Base-by-base conservation (phyloP, 495 filamentous ascomycete genomes). In the Saxophila tyrrhenica region DNA sequence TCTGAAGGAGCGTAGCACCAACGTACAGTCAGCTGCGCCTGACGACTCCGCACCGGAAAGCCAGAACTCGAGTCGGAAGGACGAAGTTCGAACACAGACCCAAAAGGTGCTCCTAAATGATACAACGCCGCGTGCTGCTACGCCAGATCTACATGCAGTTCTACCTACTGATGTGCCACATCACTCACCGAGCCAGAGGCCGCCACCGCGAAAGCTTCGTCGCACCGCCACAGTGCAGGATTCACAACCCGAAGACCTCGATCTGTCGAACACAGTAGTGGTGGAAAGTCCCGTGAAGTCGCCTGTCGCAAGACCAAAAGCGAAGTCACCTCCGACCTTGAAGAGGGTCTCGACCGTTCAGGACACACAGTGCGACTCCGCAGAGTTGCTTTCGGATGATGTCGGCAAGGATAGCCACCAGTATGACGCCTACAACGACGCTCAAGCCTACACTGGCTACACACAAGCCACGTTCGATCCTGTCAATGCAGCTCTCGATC, bases 401-500 rank as follows among this genome's bases (percentile, higher is more conserved):
- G 29, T 19, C 9, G 48, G 19, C 19, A 9, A 11, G 20, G 19
- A 46, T 46, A 22, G 41, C 41, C 7, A 44, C 41, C 7, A 21
- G 3, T 17, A 35, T 44, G n/a, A 5, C 41, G 15, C 17, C 41
- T 16, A 45, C 39, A 15, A 9, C 17, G 39, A 46, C 17, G 5
- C 15, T 20, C 43, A 22, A 3, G 25, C n/a, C 2, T 22, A 35
- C 23, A 35, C 42, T 39, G 38, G 25, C 48, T 21, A 48, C 2
- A 24, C 48, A 24, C 51, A 47, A 19, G 39, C 32, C 16, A 59
- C 57, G 1, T 61, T 52, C 50, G 58, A 61, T 24, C 58, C 58
- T 35, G 53, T 49, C 1, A 41, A 29, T 22, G 48, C 54, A 13
- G 58, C 58, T 3, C 50, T 61, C 0, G 58, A 61, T 22, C 58